Evolutionary conservation across 1,284 basidiomycete species (phyloP).

Genomic region (Melampsora americana): DNA sequence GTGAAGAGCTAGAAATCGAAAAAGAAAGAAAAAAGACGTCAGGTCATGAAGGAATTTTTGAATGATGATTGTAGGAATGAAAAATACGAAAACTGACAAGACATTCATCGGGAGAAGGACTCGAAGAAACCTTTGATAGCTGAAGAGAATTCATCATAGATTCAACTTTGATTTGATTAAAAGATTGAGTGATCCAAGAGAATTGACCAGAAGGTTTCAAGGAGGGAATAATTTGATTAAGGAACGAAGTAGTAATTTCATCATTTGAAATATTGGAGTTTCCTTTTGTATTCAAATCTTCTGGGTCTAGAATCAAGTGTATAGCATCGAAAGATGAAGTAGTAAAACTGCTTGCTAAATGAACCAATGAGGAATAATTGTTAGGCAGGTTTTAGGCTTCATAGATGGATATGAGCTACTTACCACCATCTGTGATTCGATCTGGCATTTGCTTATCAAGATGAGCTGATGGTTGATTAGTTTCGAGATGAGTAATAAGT

Average conservation of each 20-base stretch:
- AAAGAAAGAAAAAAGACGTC: not conserved
- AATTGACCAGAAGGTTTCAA: conserved; percentile 18
- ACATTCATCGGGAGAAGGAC: conserved; percentile 6
- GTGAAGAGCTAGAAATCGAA: conserved; percentile 18
- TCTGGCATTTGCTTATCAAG: conserved; percentile 34
- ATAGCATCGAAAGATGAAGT: conserved; percentile 27
- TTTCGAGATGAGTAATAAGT: conserved; percentile 63
- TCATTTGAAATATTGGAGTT: not conserved
- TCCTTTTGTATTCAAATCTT: conserved; percentile 11
- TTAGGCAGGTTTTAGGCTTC: not conserved
- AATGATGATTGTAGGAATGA: not conserved
- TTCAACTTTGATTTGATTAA: conserved; percentile 13
- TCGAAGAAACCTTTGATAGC: not conserved
- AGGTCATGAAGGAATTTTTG: not conserved
- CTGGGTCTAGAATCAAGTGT: conserved; percentile 23
- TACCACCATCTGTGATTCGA: conserved; percentile 40
- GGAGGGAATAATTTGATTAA: conserved; percentile 2
- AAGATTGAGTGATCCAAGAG: conserved; percentile 18
- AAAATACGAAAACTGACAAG: conserved; percentile 9
- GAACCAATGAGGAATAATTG: not conserved
- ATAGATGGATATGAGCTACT: not conserved
- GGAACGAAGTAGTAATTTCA: conserved; percentile 10
- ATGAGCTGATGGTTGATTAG: conserved; percentile 1
- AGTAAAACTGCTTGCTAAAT: conserved; percentile 19
- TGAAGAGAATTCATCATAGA: conserved; percentile 13